A percentile compares a stretch with the other conserved stretches of the same genome.
These are phyloP conservation scores for Candolleomyces aberdarensis DNA, from an alignment of 768 basidiomycete species.

Conservation along the genomic window DNA sequence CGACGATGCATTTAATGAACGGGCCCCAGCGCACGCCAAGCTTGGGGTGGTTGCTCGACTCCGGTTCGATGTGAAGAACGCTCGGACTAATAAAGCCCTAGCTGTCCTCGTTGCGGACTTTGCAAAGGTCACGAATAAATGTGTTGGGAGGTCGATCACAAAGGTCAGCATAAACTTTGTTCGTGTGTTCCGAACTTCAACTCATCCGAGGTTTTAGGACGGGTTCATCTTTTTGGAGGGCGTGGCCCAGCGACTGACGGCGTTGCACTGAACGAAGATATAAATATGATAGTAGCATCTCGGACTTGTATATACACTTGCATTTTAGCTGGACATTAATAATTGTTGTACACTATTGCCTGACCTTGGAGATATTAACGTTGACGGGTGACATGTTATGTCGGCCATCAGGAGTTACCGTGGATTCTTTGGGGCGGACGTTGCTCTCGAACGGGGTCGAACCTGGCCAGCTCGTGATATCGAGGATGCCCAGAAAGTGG, in stretches of 20 bases:
- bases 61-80: conserved; percentile 48
- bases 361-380: too few species aligned
- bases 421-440: too few species aligned
- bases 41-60: conserved; percentile 58
- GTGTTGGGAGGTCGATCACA: conserved; percentile 67
- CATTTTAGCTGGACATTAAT: background rate
- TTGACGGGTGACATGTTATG: too few species aligned
- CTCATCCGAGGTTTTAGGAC: conserved; percentile 35
- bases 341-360: background rate
- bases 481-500: background rate
- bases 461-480: background rate
- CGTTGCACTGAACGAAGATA: conserved; percentile 28
- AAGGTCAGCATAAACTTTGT: conserved; percentile 41
- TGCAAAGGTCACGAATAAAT: conserved; percentile 63
- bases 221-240: conserved; percentile 68
- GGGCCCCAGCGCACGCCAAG: conserved; percentile 52
- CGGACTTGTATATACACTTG: conserved; percentile 2
- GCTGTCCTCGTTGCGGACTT: conserved; percentile 70
- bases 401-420: too few species aligned
- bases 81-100: conserved; percentile 52
- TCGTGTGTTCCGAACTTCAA: background rate
- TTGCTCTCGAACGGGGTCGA: too few species aligned
- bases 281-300: background rate
- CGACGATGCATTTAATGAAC: conserved; percentile 32
- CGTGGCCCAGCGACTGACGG: conserved; percentile 50